These are phyloP conservation scores for Blepharisma undulans DNA, from an alignment of 169 alveolate species.

Conservation along the genomic window DNA sequence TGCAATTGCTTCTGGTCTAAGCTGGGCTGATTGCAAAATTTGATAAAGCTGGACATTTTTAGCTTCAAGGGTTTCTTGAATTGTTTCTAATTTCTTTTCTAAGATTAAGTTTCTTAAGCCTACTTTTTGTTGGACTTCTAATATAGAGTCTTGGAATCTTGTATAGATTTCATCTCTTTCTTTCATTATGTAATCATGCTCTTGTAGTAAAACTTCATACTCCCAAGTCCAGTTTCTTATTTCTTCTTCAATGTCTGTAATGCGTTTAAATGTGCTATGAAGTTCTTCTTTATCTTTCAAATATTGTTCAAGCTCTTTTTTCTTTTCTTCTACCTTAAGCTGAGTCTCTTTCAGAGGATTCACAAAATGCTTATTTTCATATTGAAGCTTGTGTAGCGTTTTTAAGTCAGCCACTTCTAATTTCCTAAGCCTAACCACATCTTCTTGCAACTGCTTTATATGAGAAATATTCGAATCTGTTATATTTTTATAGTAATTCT, in stretches of 20 bases:
- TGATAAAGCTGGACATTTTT: constrained; percentile 80
- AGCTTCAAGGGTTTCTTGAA: constrained; percentile 80
- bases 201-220: constrained; percentile 80
- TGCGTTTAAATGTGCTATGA: constrained; percentile 57
- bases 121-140: constrained; percentile 80
- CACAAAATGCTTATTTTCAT: constrained; percentile 61
- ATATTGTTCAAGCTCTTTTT: constrained; percentile 65
- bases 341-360: constrained; percentile 74
- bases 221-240: constrained; percentile 79
- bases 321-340: constrained; percentile 60
- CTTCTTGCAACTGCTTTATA: constrained; percentile 84
- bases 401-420: constrained; percentile 64
- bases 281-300: constrained; percentile 57
- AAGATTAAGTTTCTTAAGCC: constrained; percentile 81
- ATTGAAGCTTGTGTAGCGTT: constrained; percentile 63
- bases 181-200: constrained; percentile 71
- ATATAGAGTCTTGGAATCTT: constrained; percentile 70
- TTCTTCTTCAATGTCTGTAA: constrained; percentile 63
- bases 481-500: constrained; percentile 88
- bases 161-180: constrained; percentile 76
- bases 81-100: constrained; percentile 78
- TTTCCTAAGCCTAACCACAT: constrained; percentile 64
- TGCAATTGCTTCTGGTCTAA: constrained; percentile 73
- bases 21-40: constrained; percentile 72
- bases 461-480: constrained; percentile 86